phyloP scores from a whole-genome alignment of 768 basidiomycete species.

The Chalciporus chontae region DNA sequence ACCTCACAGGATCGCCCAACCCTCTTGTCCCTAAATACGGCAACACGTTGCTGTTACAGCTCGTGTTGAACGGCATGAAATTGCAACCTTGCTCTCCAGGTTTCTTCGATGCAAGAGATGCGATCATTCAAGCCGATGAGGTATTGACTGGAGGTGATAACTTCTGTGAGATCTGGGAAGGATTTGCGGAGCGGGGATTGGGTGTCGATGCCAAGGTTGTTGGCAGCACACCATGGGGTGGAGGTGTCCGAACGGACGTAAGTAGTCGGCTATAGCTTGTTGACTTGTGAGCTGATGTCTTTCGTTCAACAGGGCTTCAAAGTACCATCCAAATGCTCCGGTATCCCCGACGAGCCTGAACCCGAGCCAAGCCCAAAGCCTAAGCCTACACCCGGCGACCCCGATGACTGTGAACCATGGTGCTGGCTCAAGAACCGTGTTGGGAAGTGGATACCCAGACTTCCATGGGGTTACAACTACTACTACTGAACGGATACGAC shows the following conservation, averaged over 20 bases:
- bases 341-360: conserved; percentile 5
- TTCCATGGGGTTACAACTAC: conserved; percentile 24
- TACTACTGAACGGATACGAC: conserved; percentile 14
- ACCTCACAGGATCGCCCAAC: conserved; percentile 24
- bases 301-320: conserved; percentile 33
- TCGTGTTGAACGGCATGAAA: conserved; percentile 92
- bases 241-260: conserved; percentile 76
- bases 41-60: conserved; percentile 81
- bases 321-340: conserved; percentile 39
- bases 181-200: conserved; percentile 78
- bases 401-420: conserved; percentile 28
- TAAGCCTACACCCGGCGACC: conserved; percentile 31
- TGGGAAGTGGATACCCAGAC: conserved; percentile 19
- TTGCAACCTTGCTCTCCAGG: conserved; percentile 86
- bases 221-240: conserved; percentile 88
- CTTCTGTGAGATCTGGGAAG: conserved; percentile 81
- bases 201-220: conserved; percentile 72
- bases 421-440: conserved; percentile 22
- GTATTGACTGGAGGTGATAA: conserved; percentile 92
- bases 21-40: conserved; percentile 86
- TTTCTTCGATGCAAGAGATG: conserved; percentile 88
- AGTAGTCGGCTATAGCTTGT: conserved; percentile 5
- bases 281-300: not conserved
- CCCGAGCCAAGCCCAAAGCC: conserved; percentile 27
- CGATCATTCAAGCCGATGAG: conserved; percentile 89